Evolutionary conservation across 768 basidiomycete genomes (phyloP).

Genomic region (Phallus indusiatus): DNA sequence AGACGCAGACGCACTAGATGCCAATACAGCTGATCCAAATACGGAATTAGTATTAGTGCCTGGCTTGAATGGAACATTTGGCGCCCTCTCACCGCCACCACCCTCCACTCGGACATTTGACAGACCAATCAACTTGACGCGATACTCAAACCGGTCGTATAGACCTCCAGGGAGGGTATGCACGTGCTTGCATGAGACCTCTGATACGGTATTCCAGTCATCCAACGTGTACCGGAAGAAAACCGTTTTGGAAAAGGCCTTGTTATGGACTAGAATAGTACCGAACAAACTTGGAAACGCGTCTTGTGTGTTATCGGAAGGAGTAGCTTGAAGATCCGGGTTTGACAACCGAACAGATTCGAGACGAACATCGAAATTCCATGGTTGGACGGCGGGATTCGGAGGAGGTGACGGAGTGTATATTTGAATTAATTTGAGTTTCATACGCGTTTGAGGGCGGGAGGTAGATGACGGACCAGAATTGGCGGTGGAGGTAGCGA

Average conservation of each 20-base stretch:
- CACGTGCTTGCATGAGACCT: slow-evolving; percentile 72
- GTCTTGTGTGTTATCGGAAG: background rate
- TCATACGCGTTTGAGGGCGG: background rate
- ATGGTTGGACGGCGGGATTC: background rate
- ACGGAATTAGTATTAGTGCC: background rate
- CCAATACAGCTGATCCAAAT: slow-evolving; percentile 58
- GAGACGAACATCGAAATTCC: slow-evolving; percentile 6
- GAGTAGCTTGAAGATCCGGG: background rate
- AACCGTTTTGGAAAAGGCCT: slow-evolving; percentile 82
- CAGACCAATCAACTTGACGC: slow-evolving; percentile 27
- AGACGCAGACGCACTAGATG: slow-evolving; percentile 47
- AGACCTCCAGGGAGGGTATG: slow-evolving; percentile 27
- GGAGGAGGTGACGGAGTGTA: background rate
- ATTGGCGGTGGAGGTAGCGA: background rate
- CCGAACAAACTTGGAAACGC: slow-evolving; percentile 46
- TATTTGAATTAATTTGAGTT: background rate
- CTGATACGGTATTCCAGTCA: slow-evolving; percentile 91
- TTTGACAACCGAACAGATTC: background rate
- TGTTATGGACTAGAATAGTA: slow-evolving; percentile 67
- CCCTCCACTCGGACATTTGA: background rate
- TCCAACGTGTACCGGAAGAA: slow-evolving; percentile 90
- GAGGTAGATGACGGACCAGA: background rate
- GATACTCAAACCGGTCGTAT: slow-evolving; percentile 71
- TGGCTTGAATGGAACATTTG: background rate
- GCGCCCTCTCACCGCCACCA: background rate